Evolutionary conservation across 1,284 basidiomycete genomes (phyloP), one percentile per base, ranked within the genome.

Genomic region (Jaminaea rosea): DNA sequence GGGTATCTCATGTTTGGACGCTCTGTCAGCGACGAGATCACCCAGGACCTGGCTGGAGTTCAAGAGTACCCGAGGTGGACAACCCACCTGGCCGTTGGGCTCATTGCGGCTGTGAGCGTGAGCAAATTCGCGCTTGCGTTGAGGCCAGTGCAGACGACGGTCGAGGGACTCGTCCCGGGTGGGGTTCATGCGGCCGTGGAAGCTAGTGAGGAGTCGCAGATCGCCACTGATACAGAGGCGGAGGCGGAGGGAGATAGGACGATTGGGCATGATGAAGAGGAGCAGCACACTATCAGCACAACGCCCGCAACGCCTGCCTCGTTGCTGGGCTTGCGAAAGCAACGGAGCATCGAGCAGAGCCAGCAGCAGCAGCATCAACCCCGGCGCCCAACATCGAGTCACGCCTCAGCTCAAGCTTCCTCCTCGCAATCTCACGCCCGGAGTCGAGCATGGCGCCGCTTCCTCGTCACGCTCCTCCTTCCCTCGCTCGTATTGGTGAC

Each of bases 61-160:
- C 80, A 83, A 2, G 87, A 84, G 13, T 93, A 87, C 73, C 88
- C 85, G 46, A 76, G 79, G 1, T 64, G 76, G 3, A 76, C 96
- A 11, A 97, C 93, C 72, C 77, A 83, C 45, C 60, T 87, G 23
- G 85, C 85, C 4, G 79, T 94, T 42, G 92, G 89, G 87, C 84
- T 91, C 78, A 84, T 97, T 34, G 89, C 92, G 23, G 77, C 94
- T 53, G 86, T 84, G 58, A 58, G 73, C 26, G 50, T 65, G 47
- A 84, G 88, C 1, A 96, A 96, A 75, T 94, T 88, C 73, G 87
- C 88, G 2, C 78, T 96, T 21, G 83, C 84, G 41, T 85, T 85
- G 2, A 80, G 89, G 65, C 93, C 92, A 8, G 44, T 57, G 29
- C 62, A 62, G 46, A 65, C 62, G 23, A 69, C 67, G 4, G 57